A percentile compares a stretch with the other conserved stretches of the same genome.
These are phyloP conservation scores for Entomortierella lignicola DNA, from an alignment of 192 early-diverging fungal genomes.

Conservation along the genomic window DNA sequence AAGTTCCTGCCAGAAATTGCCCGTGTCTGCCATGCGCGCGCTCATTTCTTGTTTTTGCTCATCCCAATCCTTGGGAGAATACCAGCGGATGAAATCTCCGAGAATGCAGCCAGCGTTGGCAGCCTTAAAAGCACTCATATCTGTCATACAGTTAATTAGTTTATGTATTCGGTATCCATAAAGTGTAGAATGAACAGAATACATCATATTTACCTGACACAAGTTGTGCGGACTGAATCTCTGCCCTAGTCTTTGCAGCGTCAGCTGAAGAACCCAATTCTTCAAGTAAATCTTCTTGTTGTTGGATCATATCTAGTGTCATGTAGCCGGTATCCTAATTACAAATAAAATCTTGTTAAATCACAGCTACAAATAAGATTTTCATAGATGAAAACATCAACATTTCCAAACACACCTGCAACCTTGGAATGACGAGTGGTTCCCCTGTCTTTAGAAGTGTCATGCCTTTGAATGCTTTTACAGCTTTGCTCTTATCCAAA, in stretches of 20 bases:
- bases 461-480: conserved; percentile 20
- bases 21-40: conserved; percentile 78
- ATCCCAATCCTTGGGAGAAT: conserved; percentile 91
- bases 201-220: conserved; percentile 62
- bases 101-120: conserved; percentile 83
- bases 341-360: background rate
- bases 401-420: conserved; percentile 62
- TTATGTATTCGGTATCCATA: too few species aligned
- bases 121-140: conserved; percentile 96
- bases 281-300: conserved; percentile 82
- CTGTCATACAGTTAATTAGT: conserved; percentile 45
- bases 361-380: background rate
- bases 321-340: conserved; percentile 75
- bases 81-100: conserved; percentile 95
- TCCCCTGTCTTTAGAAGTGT: conserved; percentile 66
- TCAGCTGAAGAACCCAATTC: conserved; percentile 75
- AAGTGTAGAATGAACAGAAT: background rate
- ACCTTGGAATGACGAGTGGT: conserved; percentile 72
- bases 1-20: conserved; percentile 89
- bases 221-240: conserved; percentile 80
- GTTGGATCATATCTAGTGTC: conserved; percentile 90
- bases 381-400: background rate
- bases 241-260: conserved; percentile 75
- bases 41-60: conserved; percentile 63
- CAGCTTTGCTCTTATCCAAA: background rate